These are phyloP conservation scores for Lyophyllum atratum DNA, from an alignment of 768 basidiomycete genomes.

Conservation along the genomic window DNA sequence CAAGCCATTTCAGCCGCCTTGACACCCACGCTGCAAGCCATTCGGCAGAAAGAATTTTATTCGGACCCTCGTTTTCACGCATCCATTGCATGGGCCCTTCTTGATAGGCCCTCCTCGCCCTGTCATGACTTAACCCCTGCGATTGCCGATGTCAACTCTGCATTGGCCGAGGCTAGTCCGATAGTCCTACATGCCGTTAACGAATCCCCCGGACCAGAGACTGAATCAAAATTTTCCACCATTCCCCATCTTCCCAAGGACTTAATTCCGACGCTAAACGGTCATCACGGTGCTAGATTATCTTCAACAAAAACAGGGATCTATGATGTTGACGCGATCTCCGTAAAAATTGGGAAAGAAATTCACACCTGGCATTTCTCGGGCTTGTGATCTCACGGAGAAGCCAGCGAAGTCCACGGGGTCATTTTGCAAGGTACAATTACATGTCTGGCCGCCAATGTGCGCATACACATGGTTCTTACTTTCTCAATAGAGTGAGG, in stretches of 20 bases:
- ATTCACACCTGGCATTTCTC: conserved; percentile 46
- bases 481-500: no score
- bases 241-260: conserved; percentile 53
- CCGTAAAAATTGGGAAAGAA: conserved; percentile 73
- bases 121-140: not conserved
- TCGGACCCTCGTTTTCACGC: conserved; percentile 81
- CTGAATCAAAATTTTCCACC: conserved; percentile 37
- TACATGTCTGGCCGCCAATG: not conserved
- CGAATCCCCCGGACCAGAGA: conserved; percentile 12
- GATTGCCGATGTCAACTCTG: not conserved
- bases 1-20: conserved; percentile 54
- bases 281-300: conserved; percentile 42
- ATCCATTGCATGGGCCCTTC: conserved; percentile 86
- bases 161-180: conserved; percentile 2
- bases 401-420: no score
- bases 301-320: conserved; percentile 44
- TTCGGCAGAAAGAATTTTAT: conserved; percentile 84
- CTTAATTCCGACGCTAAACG: conserved; percentile 52
- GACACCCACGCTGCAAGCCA: conserved; percentile 52
- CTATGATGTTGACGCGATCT: conserved; percentile 56
- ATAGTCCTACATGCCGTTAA: conserved; percentile 11
- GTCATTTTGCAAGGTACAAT: not conserved
- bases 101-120: conserved; percentile 33
- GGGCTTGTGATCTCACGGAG: conserved; percentile 8
- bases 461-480: not conserved